phyloP scores from a whole-genome alignment of 2,329 filamentous ascomycete species.

The Fusarium brachygibbosum region DNA sequence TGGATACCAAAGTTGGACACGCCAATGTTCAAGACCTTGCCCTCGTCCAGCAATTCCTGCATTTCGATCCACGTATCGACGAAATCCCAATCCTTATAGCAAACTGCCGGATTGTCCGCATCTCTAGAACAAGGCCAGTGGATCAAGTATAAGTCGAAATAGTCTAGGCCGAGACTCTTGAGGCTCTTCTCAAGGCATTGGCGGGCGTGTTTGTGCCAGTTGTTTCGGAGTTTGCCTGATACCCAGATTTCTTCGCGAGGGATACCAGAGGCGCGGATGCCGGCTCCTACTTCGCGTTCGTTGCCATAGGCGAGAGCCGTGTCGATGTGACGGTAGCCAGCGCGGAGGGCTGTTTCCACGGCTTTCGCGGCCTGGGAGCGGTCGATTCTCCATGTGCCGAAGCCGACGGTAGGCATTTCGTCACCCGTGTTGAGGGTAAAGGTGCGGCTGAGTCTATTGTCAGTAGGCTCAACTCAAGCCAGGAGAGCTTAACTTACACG shows the following conservation, averaged over 20 bases:
- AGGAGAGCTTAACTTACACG: background rate
- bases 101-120: conserved; percentile 73
- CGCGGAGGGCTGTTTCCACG: conserved; percentile 75
- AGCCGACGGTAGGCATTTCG: conserved; percentile 81
- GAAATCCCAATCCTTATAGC: conserved; percentile 83
- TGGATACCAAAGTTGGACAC: conserved; percentile 88
- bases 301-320: conserved; percentile 84
- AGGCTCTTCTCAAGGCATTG: conserved; percentile 73
- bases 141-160: conserved; percentile 79
- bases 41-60: conserved; percentile 75
- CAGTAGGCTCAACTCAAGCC: background rate
- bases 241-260: conserved; percentile 76
- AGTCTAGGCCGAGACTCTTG: conserved; percentile 71
- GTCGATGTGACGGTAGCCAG: conserved; percentile 82
- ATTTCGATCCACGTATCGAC: conserved; percentile 82
- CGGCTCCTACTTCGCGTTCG: conserved; percentile 75
- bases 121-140: conserved; percentile 78
- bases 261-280: conserved; percentile 73
- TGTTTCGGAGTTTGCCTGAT: conserved; percentile 87
- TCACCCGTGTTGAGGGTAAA: conserved; percentile 81
- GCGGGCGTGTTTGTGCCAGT: conserved; percentile 77
- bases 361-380: conserved; percentile 77
- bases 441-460: conserved; percentile 52
- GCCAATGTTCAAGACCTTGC: conserved; percentile 85
- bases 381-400: conserved; percentile 84